Evolutionary conservation across 306 rosid species (phyloP), one percentile per base, ranked within the genome.

Genomic region (Gillenia trifoliata): DNA sequence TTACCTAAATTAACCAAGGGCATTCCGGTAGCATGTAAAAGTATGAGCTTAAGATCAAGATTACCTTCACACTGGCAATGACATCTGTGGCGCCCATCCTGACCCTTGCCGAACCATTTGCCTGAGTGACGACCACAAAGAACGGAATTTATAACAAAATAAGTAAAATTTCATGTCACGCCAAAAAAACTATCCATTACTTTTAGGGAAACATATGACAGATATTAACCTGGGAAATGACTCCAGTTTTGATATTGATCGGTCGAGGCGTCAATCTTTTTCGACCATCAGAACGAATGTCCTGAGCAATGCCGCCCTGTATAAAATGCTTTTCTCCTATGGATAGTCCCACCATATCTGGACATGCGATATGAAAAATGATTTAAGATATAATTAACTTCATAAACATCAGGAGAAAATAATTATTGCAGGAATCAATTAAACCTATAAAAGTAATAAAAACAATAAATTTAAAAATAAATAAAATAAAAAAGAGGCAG

Each of bases 241-340:
- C 85, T 73, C 88, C 97, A 4, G 94, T 93, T 88, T 91, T 93
- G 36, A 93, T 85, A 70, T 30, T 66, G 72, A 89, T 84, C 22
- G 96, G 92, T 12, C 97, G 86, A 76, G 77, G 81, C 20, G 90
- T 78, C 72, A 91, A 72, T 79, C 98, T 86, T 78, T 84, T 89
- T 73, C 97, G 83, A 69, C 98, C 98, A 83, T 93, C 97, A 78
- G 85, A 78, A 31, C 97, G 97, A 77, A 93, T 86, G 81, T 93
- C 98, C 64, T 91, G 96, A 68, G 92, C 93, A 50, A 91, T 88
- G 56, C 98, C 98, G 28, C 93, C 96, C 72, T 85, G 82, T 74
- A 88, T 88, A 85, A 93, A 89, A 73, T 81, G 80, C 72, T 77
- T 85, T 49, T 93, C 97, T 79, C 88, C 93, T 29, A 74, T 64